Evolutionary conservation across 805 yeast genomes (phyloP).

Genomic region (Yarrowia sp.): DNA sequence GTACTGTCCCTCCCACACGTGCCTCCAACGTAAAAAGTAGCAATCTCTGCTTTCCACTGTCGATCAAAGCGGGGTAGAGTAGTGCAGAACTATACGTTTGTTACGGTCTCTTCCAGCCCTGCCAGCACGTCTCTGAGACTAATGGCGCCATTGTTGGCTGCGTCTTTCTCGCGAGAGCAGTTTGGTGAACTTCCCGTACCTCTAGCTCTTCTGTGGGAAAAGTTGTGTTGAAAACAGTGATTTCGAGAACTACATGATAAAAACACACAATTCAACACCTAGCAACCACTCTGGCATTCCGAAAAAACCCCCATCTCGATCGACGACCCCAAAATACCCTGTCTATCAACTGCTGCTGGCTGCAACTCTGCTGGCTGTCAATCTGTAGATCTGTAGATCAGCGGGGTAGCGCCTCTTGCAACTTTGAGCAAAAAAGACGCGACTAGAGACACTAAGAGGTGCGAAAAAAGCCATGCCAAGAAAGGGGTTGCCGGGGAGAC

Average conservation of each 20-base stretch:
- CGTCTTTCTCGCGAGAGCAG: background rate
- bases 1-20: too few relatives aligned
- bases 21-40: too few relatives aligned
- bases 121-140: background rate
- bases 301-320: slow-evolving; percentile 15
- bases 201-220: background rate
- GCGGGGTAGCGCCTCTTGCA: slow-evolving; percentile 19
- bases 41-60: background rate
- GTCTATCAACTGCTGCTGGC: slow-evolving; percentile 12
- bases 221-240: background rate
- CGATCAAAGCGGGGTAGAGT: slow-evolving; percentile 19
- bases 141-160: background rate
- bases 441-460: background rate
- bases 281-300: background rate
- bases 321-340: slow-evolving; percentile 9
- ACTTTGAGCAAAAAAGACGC: slow-evolving; percentile 5
- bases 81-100: slow-evolving; percentile 20
- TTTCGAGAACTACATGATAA: background rate
- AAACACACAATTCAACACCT: background rate
- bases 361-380: slow-evolving; percentile 1
- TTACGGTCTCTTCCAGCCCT: slow-evolving; percentile 17
- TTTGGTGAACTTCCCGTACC: background rate
- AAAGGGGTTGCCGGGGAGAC: slow-evolving; percentile 6
- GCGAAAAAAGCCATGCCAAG: background rate
- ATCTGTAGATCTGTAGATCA: slow-evolving; percentile 24